Evolutionary conservation across 192 early-diverging fungal genomes (phyloP).

Genomic region (Rhizoclosmatium sp.): DNA sequence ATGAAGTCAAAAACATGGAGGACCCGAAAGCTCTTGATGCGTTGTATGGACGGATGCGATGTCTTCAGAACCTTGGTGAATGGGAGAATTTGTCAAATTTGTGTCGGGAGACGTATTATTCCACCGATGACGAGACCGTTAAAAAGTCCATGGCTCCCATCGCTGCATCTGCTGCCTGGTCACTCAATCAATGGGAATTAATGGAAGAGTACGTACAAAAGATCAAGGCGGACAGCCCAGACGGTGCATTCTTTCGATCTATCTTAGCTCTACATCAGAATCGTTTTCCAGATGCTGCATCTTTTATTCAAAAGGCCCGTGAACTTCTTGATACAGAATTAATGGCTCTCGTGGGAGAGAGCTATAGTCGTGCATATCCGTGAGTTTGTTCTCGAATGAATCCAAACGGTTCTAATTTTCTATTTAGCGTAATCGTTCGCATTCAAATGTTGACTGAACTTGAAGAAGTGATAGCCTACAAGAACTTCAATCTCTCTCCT

Average conservation of each 20-base stretch:
- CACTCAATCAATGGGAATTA: slow-evolving; percentile 73
- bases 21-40: slow-evolving; percentile 52
- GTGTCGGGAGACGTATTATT: slow-evolving; percentile 74
- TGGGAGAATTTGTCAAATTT: slow-evolving; percentile 78
- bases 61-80: slow-evolving; percentile 82
- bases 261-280: slow-evolving; percentile 76
- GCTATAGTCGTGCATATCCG: slow-evolving; percentile 82
- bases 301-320: slow-evolving; percentile 74
- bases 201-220: slow-evolving; percentile 80
- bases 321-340: slow-evolving; percentile 77
- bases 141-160: slow-evolving; percentile 45
- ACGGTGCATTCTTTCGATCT: slow-evolving; percentile 78
- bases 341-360: slow-evolving; percentile 79
- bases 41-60: slow-evolving; percentile 76
- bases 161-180: slow-evolving; percentile 86
- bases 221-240: slow-evolving; percentile 70
- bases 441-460: slow-evolving; percentile 82
- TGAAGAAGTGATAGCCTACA: slow-evolving; percentile 86
- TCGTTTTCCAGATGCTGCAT: slow-evolving; percentile 67
- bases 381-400: slow-evolving; percentile 3
- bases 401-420: slow-evolving; percentile 39
- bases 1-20: slow-evolving; percentile 64
- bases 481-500: slow-evolving; percentile 67
- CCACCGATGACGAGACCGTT: slow-evolving; percentile 57
- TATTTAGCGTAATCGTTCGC: slow-evolving; percentile 74